These are phyloP conservation scores for Keithomyces neogunnii DNA, from an alignment of 2,329 filamentous ascomycete genomes.

Conservation along the genomic window DNA sequence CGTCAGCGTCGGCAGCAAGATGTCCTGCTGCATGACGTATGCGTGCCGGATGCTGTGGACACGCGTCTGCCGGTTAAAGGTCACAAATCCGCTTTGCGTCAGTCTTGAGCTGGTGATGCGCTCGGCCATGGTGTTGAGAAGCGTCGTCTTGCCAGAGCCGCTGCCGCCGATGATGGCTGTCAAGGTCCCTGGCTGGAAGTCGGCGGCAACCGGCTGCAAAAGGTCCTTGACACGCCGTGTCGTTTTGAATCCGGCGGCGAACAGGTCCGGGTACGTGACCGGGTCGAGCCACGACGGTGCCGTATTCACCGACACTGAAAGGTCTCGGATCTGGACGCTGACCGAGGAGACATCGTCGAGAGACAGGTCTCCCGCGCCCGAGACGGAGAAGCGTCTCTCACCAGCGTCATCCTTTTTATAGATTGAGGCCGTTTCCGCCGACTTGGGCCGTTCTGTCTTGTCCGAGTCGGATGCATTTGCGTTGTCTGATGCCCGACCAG, in stretches of 20 bases:
- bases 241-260: conserved; percentile 28
- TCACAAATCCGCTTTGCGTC: conserved; percentile 43
- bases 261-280: conserved; percentile 34
- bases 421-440: conserved; percentile 18
- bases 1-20: conserved; percentile 63
- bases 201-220: conserved; percentile 54
- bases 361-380: conserved; percentile 28
- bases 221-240: conserved; percentile 39
- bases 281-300: conserved; percentile 45
- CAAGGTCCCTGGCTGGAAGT: conserved; percentile 56
- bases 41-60: conserved; percentile 50
- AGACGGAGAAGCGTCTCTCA: conserved; percentile 18
- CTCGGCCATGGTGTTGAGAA: conserved; percentile 64
- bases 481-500: background rate
- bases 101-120: conserved; percentile 51
- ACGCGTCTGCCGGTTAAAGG: conserved; percentile 52
- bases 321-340: conserved; percentile 42
- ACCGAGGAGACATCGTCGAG: conserved; percentile 48
- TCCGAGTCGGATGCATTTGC: conserved; percentile 15
- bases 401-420: conserved; percentile 8
- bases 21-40: conserved; percentile 71
- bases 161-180: conserved; percentile 71
- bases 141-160: conserved; percentile 64
- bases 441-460: conserved; percentile 24
- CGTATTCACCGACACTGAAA: conserved; percentile 49